phyloP scores from a whole-genome alignment of 257 asterid species.

The Jaltomata sinuosa region DNA sequence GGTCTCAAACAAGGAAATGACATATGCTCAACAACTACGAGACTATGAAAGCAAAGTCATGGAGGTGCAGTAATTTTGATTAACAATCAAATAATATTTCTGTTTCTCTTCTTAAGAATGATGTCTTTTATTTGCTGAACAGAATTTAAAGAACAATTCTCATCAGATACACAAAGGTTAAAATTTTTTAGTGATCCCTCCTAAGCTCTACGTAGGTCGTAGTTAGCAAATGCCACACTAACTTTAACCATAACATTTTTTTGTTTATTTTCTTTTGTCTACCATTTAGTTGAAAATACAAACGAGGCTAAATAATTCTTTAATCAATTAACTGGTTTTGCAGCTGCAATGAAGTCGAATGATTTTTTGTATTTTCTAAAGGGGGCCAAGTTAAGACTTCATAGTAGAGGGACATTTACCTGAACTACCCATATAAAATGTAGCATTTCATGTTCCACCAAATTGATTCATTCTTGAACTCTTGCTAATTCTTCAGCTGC shows the following conservation, averaged over 20 bases:
- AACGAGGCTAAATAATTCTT: background rate
- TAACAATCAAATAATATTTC: background rate
- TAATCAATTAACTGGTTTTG: background rate
- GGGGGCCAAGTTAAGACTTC: background rate
- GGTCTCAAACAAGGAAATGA: constrained; percentile 96
- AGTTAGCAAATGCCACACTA: background rate
- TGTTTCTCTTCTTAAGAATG: background rate
- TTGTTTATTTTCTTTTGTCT: background rate
- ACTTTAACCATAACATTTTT: background rate
- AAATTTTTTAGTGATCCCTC: background rate
- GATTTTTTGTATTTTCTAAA: background rate
- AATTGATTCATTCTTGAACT: background rate
- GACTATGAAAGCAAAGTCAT: constrained; percentile 95
- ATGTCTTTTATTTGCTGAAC: background rate
- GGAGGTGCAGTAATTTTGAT: constrained; percentile 42
- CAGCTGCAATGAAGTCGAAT: background rate
- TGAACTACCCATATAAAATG: background rate
- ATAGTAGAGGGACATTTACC: background rate
- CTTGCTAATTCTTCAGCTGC: background rate
- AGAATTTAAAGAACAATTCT: background rate
- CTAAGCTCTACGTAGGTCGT: background rate
- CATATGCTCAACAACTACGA: constrained; percentile 81
- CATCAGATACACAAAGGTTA: background rate
- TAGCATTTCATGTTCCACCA: background rate
- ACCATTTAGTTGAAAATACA: background rate